These are phyloP conservation scores for Leucosporidium scottii DNA, from an alignment of 768 basidiomycete genomes.

Conservation along the genomic window DNA sequence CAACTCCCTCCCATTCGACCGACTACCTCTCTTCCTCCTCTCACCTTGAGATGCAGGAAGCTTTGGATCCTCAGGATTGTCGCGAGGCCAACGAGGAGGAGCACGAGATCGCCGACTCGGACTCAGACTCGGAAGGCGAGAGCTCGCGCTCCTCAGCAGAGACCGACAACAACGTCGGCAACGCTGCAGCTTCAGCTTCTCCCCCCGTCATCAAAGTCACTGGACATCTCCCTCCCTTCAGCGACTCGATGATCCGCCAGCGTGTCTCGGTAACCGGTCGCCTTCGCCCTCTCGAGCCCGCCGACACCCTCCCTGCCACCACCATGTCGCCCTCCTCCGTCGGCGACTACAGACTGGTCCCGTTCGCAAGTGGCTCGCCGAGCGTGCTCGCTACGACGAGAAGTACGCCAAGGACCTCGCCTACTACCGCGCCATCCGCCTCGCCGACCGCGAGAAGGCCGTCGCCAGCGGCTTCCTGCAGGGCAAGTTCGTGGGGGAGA, in stretches of 20 bases:
- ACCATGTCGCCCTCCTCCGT: slow-evolving; percentile 58
- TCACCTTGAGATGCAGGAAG: neutral
- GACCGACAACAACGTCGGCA: neutral
- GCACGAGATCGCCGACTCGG: neutral
- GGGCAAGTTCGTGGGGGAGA: slow-evolving; percentile 38
- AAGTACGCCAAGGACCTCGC: slow-evolving; percentile 38
- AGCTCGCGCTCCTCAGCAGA: neutral
- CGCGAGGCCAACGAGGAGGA: neutral
- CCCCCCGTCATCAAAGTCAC: slow-evolving; percentile 12
- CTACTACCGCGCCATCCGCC: slow-evolving; percentile 36
- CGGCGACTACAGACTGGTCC: slow-evolving; percentile 47
- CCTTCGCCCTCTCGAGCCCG: slow-evolving; percentile 70
- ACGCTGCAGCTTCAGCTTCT: neutral
- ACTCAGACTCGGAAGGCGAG: no score
- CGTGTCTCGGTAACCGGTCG: slow-evolving; percentile 72
- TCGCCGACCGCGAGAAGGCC: slow-evolving; percentile 28
- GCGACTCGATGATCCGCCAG: slow-evolving; percentile 75
- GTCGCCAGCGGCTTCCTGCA: slow-evolving; percentile 40
- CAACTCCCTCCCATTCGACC: neutral
- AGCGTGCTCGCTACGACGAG: slow-evolving; percentile 40
- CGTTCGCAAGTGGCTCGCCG: slow-evolving; percentile 41
- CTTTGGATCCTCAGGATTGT: neutral
- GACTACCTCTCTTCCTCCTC: neutral
- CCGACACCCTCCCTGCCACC: slow-evolving; percentile 59
- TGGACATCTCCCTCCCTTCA: slow-evolving; percentile 23